Evolutionary conservation across 140 eudicot species (phyloP).

Genomic region (Stevia rebaudiana): DNA sequence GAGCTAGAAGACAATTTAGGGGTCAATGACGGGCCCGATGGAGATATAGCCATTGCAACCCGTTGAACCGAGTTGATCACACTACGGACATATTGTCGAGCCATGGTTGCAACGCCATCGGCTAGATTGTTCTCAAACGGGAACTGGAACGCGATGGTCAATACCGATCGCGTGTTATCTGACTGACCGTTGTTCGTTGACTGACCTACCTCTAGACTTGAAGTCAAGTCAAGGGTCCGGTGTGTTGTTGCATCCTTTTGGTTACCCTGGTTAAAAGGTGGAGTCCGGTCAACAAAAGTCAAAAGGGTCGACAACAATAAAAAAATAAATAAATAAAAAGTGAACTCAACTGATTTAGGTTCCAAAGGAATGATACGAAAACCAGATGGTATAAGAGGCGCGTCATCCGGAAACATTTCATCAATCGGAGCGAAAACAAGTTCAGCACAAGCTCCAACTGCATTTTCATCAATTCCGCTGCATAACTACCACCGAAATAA

Average conservation of each 20-base stretch:
- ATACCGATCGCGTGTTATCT: conserved; percentile 57
- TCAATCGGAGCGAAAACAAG: conserved; percentile 95
- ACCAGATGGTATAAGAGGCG: conserved; percentile 60
- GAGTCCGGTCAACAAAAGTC: conserved; percentile 24
- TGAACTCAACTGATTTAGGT: conserved; percentile 52
- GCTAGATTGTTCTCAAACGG: conserved; percentile 77
- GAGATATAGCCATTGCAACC: conserved; percentile 92
- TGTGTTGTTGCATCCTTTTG: conserved; percentile 47
- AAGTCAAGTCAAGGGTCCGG: conserved; percentile 77
- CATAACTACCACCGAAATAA: conserved; percentile 55
- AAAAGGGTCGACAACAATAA: too few species aligned
- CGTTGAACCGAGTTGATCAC: conserved; percentile 89
- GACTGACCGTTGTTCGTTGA: conserved; percentile 37
- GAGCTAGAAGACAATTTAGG: conserved; percentile 67
- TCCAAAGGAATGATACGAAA: conserved; percentile 52
- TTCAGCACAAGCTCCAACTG: conserved; percentile 86
- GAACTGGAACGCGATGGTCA: conserved; percentile 91
- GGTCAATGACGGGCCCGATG: conserved; percentile 63
- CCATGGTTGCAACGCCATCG: conserved; percentile 86
- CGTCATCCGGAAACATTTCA: conserved; percentile 92
- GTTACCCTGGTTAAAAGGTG: conserved; percentile 39
- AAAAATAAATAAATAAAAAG: not conserved
- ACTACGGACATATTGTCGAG: conserved; percentile 87
- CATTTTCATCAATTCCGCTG: conserved; percentile 86
- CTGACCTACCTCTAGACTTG: conserved; percentile 85